Evolutionary conservation across 2,329 filamentous ascomycete species (phyloP), one percentile per base, ranked within the genome.

Genomic region (Penicillium psychrosexuale): DNA sequence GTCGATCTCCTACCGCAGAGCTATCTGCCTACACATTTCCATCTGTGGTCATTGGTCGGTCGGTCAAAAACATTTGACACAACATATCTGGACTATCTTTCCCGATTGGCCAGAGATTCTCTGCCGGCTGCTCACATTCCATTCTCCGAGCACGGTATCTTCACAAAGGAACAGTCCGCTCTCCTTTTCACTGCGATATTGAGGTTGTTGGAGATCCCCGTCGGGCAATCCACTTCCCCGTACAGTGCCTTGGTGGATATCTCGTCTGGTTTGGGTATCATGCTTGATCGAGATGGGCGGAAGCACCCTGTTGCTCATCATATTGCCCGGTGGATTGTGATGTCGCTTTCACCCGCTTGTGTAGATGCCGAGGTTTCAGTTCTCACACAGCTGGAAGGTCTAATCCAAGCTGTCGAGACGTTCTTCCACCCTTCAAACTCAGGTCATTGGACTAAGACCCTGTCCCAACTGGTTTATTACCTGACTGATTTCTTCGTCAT

Each of bases 391-490:
- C 82, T 99, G 5, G 93, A 99, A 72, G 93, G 90, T 0, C 80
- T 99, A 49, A 89, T 99, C 63, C 89, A 97, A 72, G 94, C 92
- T 3, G 88, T 97, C 44, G 94, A 99, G 72, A 99, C 94, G 0
- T 99, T 99, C 74, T 99, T 97, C 79, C 94, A 99, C 67, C 94
- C 94, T 2, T 99, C 94, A 2, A 99, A 99, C 72, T 90, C 93
- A 49, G 94, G 94, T 13, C 79, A 79, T 13, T 99, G 94, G 94
- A 96, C 93, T 1, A 91, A 86, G 66, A 89, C 93, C 61, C 78
- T 99, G 40, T 88, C 91, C 3, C 93, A 97, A 72, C 80, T 99
- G 51, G 90, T 94, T 5, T 92, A 92, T 70, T 96, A 96, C 72
- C 80, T 99, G 6, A 88, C 92, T 2, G 94, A 99, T 71, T 92